Evolutionary conservation across 179 eudicot species (phyloP).

Genomic region (Silene noctiflora): DNA sequence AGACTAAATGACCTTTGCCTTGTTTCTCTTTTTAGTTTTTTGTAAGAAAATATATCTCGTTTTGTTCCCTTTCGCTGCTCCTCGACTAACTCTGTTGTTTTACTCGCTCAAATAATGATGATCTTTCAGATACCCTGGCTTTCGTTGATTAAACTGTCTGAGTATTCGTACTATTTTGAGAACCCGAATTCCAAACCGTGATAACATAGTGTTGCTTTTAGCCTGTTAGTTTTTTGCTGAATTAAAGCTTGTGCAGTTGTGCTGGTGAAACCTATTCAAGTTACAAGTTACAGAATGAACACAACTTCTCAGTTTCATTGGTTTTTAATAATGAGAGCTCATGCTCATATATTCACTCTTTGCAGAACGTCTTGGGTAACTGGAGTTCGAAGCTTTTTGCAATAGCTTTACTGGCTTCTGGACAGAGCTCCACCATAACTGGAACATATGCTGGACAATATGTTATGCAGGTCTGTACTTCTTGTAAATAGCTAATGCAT

Average conservation of each 20-base stretch:
- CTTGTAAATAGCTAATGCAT: neutral
- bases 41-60: neutral
- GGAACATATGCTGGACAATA: constrained; percentile 99
- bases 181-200: too few relatives aligned
- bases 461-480: constrained; percentile 79
- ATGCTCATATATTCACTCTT: constrained; percentile 18
- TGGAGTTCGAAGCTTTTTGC: constrained; percentile 98
- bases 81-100: neutral
- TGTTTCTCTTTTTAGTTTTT: constrained; percentile 5
- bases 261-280: neutral
- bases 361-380: constrained; percentile 83
- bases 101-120: neutral
- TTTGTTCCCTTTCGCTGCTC: neutral
- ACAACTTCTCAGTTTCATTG: neutral
- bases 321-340: neutral
- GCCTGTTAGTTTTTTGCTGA: neutral
- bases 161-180: neutral
- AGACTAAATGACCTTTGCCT: neutral
- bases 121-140: neutral
- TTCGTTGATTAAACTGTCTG: too few relatives aligned
- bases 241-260: neutral
- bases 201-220: too few relatives aligned
- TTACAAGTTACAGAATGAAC: neutral
- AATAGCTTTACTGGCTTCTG: constrained; percentile 93
- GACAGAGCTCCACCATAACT: constrained; percentile 98